phyloP scores from a whole-genome alignment of 306 rosid species.

The Dalbergia cultrata region DNA sequence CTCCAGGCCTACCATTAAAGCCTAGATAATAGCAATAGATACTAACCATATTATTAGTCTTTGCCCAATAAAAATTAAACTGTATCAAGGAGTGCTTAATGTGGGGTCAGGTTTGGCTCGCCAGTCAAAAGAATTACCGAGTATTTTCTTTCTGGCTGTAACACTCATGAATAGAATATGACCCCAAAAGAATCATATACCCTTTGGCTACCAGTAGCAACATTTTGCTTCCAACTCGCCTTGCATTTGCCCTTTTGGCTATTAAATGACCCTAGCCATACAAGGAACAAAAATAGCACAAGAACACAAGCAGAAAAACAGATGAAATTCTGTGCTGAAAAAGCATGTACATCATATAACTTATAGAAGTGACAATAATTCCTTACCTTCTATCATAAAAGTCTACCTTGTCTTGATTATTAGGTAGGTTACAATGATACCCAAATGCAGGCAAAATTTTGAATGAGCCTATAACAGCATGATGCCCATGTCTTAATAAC shows the following conservation, averaged over 20 bases:
- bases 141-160: no score
- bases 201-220: not conserved
- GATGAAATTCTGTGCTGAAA: slow-evolving; percentile 25
- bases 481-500: slow-evolving; percentile 51
- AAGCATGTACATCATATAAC: slow-evolving; percentile 32
- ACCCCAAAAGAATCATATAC: no score
- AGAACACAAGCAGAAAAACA: not conserved
- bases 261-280: slow-evolving; percentile 6
- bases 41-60: not conserved
- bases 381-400: slow-evolving; percentile 30
- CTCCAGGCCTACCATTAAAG: slow-evolving; percentile 12
- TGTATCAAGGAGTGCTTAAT: not conserved
- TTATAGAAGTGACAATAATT: slow-evolving; percentile 32
- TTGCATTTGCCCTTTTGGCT: not conserved
- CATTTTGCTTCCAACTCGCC: not conserved
- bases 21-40: not conserved
- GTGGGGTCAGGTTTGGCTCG: no score
- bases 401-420: slow-evolving; percentile 50
- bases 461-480: slow-evolving; percentile 58
- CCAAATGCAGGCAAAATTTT: slow-evolving; percentile 45
- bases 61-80: not conserved
- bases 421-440: slow-evolving; percentile 51
- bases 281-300: not conserved
- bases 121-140: no score
- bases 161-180: no score